phyloP scores from a whole-genome alignment of 805 yeast genomes.

The Allodekkera sacchari region DNA sequence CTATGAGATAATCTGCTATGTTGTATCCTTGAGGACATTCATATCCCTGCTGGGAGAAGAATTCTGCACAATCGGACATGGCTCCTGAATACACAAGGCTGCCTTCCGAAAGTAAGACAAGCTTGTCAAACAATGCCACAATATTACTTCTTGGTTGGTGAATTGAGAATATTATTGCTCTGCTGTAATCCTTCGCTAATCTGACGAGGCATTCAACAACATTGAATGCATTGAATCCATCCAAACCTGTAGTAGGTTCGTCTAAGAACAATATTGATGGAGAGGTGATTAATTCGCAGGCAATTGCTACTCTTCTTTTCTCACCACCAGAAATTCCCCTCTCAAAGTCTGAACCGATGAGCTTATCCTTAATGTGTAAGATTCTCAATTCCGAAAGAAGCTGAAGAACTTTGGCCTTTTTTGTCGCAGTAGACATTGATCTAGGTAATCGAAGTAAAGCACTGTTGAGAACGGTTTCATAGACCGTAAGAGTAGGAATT shows the following conservation, averaged over 20 bases:
- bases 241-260: conserved; percentile 95
- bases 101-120: conserved; percentile 77
- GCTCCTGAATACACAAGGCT: conserved; percentile 81
- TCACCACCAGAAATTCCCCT: conserved; percentile 95
- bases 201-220: conserved; percentile 80
- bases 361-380: conserved; percentile 68
- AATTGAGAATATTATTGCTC: conserved; percentile 88
- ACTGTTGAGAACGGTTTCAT: conserved; percentile 88
- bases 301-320: conserved; percentile 85
- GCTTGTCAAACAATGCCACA: conserved; percentile 80
- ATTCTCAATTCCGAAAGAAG: conserved; percentile 83
- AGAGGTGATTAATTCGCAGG: conserved; percentile 85
- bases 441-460: conserved; percentile 84
- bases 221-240: conserved; percentile 85
- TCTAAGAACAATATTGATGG: conserved; percentile 79
- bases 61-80: conserved; percentile 65
- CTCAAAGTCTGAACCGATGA: conserved; percentile 82
- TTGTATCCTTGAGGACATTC: conserved; percentile 85
- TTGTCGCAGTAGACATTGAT: conserved; percentile 63
- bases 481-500: conserved; percentile 89
- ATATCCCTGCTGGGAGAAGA: conserved; percentile 68
- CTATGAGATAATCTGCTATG: conserved; percentile 89
- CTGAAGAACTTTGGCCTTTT: conserved; percentile 73
- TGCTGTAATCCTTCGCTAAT: conserved; percentile 68
- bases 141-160: conserved; percentile 97